Conservation (phyloP, 2,329 filamentous ascomycete species). For the Microdochium nivale region DNA sequence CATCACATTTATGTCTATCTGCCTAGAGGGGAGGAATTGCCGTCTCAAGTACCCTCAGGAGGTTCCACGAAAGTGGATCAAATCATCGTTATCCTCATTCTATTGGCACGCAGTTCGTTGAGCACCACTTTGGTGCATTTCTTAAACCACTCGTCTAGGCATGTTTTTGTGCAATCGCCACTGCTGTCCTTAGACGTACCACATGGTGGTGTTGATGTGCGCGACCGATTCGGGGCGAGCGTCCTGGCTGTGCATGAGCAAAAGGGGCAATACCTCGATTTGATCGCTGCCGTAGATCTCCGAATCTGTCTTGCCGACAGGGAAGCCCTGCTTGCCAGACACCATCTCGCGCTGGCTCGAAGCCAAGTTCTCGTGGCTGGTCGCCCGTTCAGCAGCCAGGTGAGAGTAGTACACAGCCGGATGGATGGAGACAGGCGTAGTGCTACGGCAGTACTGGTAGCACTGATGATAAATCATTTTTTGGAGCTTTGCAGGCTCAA, state of each 20-base stretch:
- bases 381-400: slow-evolving; percentile 72
- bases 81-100: too few relatives aligned
- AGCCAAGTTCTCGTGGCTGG: slow-evolving; percentile 56
- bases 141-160: too few relatives aligned
- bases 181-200: slow-evolving; percentile 25
- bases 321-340: slow-evolving; percentile 33
- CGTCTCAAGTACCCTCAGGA: too few relatives aligned
- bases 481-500: slow-evolving; percentile 62
- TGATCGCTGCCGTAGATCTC: slow-evolving; percentile 10
- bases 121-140: too few relatives aligned
- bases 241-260: slow-evolving; percentile 16
- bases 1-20: neutral
- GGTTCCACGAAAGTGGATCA: too few relatives aligned
- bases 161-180: neutral
- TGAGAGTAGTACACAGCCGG: slow-evolving; percentile 97
- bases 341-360: slow-evolving; percentile 34
- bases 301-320: slow-evolving; percentile 27
- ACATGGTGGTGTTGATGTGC: slow-evolving; percentile 30
- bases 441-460: slow-evolving; percentile 87
- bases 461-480: slow-evolving; percentile 91
- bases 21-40: neutral
- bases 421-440: slow-evolving; percentile 80
- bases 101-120: too few relatives aligned
- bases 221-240: slow-evolving; percentile 7
- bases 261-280: slow-evolving; percentile 14